Evolutionary conservation across 495 filamentous ascomycete genomes (phyloP).

Genomic region (Aspergillus nanangensis): DNA sequence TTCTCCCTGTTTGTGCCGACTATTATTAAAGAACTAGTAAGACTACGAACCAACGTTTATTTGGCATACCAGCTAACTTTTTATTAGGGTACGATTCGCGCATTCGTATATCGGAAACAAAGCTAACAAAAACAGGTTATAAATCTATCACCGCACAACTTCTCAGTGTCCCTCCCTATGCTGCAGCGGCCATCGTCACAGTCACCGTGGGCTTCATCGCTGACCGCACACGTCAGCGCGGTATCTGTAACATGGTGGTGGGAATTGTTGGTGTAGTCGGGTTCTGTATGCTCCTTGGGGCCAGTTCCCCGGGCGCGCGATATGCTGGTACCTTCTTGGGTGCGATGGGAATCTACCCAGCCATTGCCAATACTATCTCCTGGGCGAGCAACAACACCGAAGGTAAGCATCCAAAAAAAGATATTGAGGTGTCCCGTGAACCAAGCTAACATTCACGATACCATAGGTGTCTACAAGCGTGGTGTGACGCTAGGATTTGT

Average conservation of each 20-base stretch:
- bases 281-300: constrained; percentile 72
- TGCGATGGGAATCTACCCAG: constrained; percentile 87
- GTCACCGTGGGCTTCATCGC: constrained; percentile 72
- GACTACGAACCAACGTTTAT: constrained; percentile 5
- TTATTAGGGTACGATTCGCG: constrained; percentile 16
- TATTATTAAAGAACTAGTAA: constrained; percentile 62
- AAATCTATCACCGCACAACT: constrained; percentile 68
- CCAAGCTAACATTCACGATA: neutral
- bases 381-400: constrained; percentile 91
- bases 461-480: constrained; percentile 74
- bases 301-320: constrained; percentile 54
- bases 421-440: too few species aligned
- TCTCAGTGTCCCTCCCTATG: constrained; percentile 84
- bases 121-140: constrained; percentile 51
- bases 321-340: constrained; percentile 85
- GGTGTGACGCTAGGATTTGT: constrained; percentile 83
- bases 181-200: constrained; percentile 73
- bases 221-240: constrained; percentile 73
- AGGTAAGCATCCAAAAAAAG: too few species aligned
- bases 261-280: constrained; percentile 71
- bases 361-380: constrained; percentile 84
- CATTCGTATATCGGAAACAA: neutral
- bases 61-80: too few species aligned
- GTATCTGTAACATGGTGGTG: constrained; percentile 73
- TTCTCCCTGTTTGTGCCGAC: constrained; percentile 88